phyloP scores from a whole-genome alignment of 805 yeast species.

The Lipomyces sp. region DNA sequence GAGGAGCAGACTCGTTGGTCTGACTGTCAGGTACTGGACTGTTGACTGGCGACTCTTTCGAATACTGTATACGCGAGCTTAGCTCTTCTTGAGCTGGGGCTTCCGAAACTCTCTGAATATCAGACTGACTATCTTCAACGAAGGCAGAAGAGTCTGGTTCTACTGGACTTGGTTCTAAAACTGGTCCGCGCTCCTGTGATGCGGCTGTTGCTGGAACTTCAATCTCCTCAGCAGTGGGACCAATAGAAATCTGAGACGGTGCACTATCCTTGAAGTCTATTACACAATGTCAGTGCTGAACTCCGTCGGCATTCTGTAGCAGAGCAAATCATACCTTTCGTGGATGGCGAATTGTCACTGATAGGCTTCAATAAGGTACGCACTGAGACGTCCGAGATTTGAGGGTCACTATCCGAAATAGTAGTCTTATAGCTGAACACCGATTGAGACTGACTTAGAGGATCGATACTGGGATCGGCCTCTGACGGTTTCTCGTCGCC shows the following conservation, averaged over 20 bases:
- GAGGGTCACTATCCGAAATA: neutral
- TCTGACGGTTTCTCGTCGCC: neutral
- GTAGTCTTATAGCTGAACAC: neutral
- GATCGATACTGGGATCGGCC: neutral
- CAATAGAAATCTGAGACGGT: neutral
- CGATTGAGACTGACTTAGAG: neutral
- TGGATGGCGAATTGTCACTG: neutral
- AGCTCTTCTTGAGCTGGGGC: neutral
- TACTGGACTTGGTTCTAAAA: neutral
- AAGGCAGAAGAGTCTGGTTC: neutral
- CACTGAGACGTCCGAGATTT: neutral
- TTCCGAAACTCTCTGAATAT: neutral
- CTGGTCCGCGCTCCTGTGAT: neutral
- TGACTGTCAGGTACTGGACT: slow-evolving; percentile 1
- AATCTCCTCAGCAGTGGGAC: neutral
- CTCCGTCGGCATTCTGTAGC: neutral
- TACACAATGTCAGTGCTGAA: neutral
- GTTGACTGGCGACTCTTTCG: neutral
- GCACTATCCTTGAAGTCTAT: neutral
- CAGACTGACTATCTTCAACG: neutral
- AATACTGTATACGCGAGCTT: neutral
- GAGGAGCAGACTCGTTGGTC: neutral
- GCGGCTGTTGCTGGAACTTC: slow-evolving; percentile 1
- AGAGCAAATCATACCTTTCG: neutral
- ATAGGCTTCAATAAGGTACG: neutral